phyloP scores from a whole-genome alignment of 306 rosid genomes.

The Prunus dulcis region DNA sequence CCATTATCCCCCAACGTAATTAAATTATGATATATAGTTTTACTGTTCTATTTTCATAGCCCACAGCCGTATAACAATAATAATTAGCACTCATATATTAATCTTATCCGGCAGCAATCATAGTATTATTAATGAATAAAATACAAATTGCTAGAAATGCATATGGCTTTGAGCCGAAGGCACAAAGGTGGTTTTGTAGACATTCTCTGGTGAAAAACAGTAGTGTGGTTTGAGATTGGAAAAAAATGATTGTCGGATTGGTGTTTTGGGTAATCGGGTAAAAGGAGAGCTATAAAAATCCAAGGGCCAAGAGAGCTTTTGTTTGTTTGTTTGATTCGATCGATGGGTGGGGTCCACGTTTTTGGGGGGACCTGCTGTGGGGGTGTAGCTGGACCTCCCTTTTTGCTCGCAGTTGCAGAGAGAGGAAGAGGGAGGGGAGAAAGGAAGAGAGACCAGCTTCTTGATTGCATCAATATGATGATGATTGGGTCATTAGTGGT shows the following conservation, averaged over 20 bases:
- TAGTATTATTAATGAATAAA: not conserved
- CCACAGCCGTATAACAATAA: not conserved
- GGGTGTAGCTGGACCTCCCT: not conserved
- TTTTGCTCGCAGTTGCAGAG: not conserved
- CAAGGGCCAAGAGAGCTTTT: not conserved
- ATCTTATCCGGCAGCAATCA: not conserved
- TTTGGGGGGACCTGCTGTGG: not conserved
- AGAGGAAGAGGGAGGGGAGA: not conserved
- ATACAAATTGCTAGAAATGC: not conserved
- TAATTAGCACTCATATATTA: not conserved
- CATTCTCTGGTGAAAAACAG: constrained; percentile 26
- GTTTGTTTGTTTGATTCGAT: not conserved
- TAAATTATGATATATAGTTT: not conserved
- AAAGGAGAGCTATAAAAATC: not conserved
- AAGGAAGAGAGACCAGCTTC: not conserved
- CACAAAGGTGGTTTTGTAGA: not conserved
- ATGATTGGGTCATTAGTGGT: constrained; percentile 4
- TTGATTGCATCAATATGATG: not conserved
- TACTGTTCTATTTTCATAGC: not conserved
- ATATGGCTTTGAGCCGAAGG: not conserved
- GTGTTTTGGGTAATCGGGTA: not conserved
- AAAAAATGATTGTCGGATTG: constrained; percentile 4
- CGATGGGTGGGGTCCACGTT: not conserved
- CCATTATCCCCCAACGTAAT: not conserved
- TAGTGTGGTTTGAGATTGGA: not conserved